Evolutionary conservation across 805 yeast genomes (phyloP).

Genomic region (Suhomyces xylopsoci): DNA sequence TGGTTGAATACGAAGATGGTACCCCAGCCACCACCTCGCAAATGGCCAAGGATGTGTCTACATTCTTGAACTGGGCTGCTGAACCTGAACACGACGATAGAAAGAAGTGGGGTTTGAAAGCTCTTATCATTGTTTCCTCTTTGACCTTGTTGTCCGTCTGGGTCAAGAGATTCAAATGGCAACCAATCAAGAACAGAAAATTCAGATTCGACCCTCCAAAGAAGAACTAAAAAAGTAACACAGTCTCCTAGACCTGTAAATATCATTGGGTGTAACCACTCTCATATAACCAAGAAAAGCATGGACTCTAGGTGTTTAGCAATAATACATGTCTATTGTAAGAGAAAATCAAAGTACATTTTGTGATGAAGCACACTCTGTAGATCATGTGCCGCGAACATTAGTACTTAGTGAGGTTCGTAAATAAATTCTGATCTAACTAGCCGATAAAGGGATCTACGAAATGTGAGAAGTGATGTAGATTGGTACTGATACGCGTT

Average conservation of each 20-base stretch:
- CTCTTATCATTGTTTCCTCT: conserved; percentile 72
- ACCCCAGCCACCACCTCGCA: conserved; percentile 98
- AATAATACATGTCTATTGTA: conserved; percentile 3
- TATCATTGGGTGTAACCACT: conserved; percentile 1
- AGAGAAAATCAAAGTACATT: not conserved
- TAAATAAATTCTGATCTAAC: too few species aligned
- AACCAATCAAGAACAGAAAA: conserved; percentile 92
- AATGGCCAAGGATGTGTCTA: conserved; percentile 97
- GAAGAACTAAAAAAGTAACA: conserved; percentile 28
- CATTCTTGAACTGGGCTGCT: conserved; percentile 96
- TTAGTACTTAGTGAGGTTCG: too few species aligned
- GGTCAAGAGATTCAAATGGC: conserved; percentile 98
- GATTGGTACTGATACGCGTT: too few species aligned
- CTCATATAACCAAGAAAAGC: not conserved
- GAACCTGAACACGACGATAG: conserved; percentile 99
- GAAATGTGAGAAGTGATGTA: too few species aligned
- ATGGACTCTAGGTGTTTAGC: conserved; percentile 1
- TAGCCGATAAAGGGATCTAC: too few species aligned
- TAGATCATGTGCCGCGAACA: not conserved
- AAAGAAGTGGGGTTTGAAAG: conserved; percentile 94
- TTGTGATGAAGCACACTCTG: too few species aligned
- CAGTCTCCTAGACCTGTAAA: conserved; percentile 6
- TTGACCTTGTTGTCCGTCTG: conserved; percentile 80
- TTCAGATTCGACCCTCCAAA: conserved; percentile 89
- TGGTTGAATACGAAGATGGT: conserved; percentile 98